A percentile compares a stretch with the other conserved stretches of the same genome.
Evolutionary conservation across 306 rosid species (phyloP).

Genomic region (Ochetophila trinervis): DNA sequence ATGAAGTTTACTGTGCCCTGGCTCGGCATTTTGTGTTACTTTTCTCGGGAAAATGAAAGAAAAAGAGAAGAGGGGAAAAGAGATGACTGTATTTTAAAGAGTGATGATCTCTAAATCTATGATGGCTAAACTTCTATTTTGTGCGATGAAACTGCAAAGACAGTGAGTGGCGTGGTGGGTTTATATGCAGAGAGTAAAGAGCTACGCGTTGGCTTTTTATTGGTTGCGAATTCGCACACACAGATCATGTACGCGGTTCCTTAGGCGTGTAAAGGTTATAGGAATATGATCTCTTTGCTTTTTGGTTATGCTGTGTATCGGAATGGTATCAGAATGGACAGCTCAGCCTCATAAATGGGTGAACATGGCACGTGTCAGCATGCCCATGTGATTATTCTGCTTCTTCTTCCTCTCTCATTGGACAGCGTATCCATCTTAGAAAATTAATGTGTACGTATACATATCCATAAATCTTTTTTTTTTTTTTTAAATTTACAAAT

Average conservation of each 20-base stretch:
- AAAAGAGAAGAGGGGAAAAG: too few species aligned
- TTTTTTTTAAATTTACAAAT: too few species aligned
- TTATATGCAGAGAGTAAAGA: constrained; percentile 11
- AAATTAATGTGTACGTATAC: too few species aligned
- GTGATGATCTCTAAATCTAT: too few species aligned
- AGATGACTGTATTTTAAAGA: too few species aligned
- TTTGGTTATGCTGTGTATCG: not conserved
- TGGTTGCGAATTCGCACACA: not conserved
- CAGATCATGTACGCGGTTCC: constrained; percentile 26
- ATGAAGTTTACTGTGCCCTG: constrained; percentile 47
- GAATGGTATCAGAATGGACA: constrained; percentile 24
- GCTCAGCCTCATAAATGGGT: not conserved
- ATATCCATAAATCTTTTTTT: too few species aligned
- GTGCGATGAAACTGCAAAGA: too few species aligned
- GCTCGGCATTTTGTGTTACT: constrained; percentile 30
- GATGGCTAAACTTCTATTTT: too few species aligned
- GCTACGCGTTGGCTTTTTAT: constrained; percentile 20
- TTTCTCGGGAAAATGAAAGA: not conserved
- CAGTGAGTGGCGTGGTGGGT: too few species aligned
- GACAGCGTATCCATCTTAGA: not conserved
- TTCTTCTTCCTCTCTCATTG: not conserved
- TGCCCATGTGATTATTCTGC: not conserved
- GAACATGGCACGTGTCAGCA: constrained; percentile 11
- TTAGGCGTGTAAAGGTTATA: constrained; percentile 17
- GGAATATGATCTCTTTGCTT: too few species aligned